These are phyloP conservation scores for Strigomonas galati DNA, from an alignment of 208 protist genomes.

Conservation along the genomic window DNA sequence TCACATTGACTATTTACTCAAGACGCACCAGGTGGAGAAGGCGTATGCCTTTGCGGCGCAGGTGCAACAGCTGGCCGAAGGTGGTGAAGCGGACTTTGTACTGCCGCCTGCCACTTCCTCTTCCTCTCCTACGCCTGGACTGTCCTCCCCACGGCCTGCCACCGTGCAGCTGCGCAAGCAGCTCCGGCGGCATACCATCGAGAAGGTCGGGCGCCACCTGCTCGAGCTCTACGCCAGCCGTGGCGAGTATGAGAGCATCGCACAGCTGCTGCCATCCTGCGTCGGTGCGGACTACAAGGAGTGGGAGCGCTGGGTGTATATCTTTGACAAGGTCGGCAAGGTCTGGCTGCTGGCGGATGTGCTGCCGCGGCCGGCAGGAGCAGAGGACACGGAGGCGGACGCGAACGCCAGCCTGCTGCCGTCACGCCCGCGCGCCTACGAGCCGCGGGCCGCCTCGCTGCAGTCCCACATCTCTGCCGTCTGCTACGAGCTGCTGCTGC, in stretches of 20 bases:
- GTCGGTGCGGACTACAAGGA: constrained; percentile 20
- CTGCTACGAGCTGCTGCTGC: constrained; percentile 76
- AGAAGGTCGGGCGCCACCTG: constrained; percentile 2
- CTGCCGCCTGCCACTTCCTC: too few species aligned
- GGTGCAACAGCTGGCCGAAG: constrained; percentile 18
- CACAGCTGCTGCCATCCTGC: constrained; percentile 27
- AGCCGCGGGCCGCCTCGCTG: constrained; percentile 11
- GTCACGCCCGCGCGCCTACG: not conserved
- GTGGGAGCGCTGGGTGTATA: constrained; percentile 74
- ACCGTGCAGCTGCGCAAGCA: constrained; percentile 15
- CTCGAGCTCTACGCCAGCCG: not conserved
- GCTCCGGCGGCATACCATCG: constrained; percentile 14
- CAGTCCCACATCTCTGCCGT: constrained; percentile 30
- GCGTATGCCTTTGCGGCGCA: constrained; percentile 49
- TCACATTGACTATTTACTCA: constrained; percentile 60
- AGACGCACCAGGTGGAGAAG: constrained; percentile 23
- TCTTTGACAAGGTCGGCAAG: constrained; percentile 37
- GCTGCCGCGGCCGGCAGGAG: not conserved
- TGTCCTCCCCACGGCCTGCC: too few species aligned
- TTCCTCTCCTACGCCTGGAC: too few species aligned
- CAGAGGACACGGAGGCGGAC: not conserved
- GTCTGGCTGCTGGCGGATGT: not conserved
- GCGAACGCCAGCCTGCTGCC: not conserved
- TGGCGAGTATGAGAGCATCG: constrained; percentile 17
- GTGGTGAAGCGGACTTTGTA: too few species aligned